phyloP scores from a whole-genome alignment of 164 flowering plant species.

The Houttuynia cordata region DNA sequence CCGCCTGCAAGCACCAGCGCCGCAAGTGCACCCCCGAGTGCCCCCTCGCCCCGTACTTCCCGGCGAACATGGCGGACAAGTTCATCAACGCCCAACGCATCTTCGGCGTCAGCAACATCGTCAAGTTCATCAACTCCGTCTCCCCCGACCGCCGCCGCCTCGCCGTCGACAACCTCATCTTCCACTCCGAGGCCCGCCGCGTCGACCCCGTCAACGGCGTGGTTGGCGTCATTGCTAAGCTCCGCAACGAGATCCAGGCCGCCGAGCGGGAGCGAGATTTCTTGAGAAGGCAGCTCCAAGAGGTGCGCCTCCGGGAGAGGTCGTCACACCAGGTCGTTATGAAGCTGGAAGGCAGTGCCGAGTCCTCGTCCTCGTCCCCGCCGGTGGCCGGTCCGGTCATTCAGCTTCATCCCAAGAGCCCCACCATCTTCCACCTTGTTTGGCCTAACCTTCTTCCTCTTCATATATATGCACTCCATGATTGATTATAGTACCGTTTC shows the following conservation, averaged over 20 bases:
- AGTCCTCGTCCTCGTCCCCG: no score
- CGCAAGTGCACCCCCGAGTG: slow-evolving; percentile 21
- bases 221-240: not conserved
- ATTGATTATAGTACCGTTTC: no score
- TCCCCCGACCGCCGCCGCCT: not conserved
- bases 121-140: slow-evolving; percentile 10
- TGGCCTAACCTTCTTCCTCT: not conserved
- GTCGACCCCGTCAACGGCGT: slow-evolving; percentile 12
- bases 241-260: not conserved
- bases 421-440: slow-evolving; percentile 1
- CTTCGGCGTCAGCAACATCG: slow-evolving; percentile 26
- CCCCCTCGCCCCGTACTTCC: slow-evolving; percentile 24
- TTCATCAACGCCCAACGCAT: slow-evolving; percentile 22
- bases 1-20: slow-evolving; percentile 36
- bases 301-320: not conserved
- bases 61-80: slow-evolving; percentile 8
- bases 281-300: not conserved
- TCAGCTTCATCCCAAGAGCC: not conserved
- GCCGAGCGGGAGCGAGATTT: not conserved
- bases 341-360: not conserved
- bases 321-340: not conserved
- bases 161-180: slow-evolving; percentile 14
- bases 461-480: not conserved
- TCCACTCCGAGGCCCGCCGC: slow-evolving; percentile 12
- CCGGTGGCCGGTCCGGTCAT: not conserved